Base-by-base conservation (phyloP, 1,284 basidiomycete species). In the Cryptococcus hybrid region DNA sequence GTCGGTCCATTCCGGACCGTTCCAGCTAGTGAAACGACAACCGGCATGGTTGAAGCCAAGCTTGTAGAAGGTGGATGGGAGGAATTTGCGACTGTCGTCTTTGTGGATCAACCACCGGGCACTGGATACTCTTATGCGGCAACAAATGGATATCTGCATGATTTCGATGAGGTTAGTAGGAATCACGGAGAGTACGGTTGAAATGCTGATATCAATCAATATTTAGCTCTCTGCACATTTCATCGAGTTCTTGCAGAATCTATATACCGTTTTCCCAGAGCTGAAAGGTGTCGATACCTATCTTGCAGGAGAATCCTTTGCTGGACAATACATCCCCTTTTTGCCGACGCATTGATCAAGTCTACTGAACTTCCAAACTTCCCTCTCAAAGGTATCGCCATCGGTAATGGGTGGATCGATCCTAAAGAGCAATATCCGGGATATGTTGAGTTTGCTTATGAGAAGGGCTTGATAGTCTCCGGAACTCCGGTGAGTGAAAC, bases 261-360 rank as follows among this genome's bases (percentile, higher is more conserved):
- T 97, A 71, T 94, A 96, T 78, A 72, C 81, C 30, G 84, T 96
- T 46, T 99, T 97, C 71, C 95, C 96, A 0, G 93, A 98, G 69
- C 89, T 92, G 71, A 73, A 82, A 60, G 80, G 80, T 18, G 84
- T 90, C 73, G 95, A 98, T 74, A 94, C 92, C 1, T 96, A 93
- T 75, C 80, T 97, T 7, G 88, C 88, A 0, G 94, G 93, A 54
- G 93, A 97, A 81, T 92, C 89, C 61, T 99, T 88, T 72, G 95
- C 93, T n/a, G 95, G 96, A n/a, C 93, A 97, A 80, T 98, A 91
- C 81, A 94, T 98, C 63, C 95, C 96, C 11, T 95, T 93, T 92
- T 96, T 66, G 92, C 92, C 66, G 84, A 92, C 63, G 88, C 86
- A 7, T 81, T 97, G 51, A 80, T 95, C 38, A 82, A 84, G 56